A percentile compares a stretch with the other conserved stretches of the same genome.
phyloP scores from a whole-genome alignment of 495 filamentous ascomycete species.

The Trichoderma erinaceum region DNA sequence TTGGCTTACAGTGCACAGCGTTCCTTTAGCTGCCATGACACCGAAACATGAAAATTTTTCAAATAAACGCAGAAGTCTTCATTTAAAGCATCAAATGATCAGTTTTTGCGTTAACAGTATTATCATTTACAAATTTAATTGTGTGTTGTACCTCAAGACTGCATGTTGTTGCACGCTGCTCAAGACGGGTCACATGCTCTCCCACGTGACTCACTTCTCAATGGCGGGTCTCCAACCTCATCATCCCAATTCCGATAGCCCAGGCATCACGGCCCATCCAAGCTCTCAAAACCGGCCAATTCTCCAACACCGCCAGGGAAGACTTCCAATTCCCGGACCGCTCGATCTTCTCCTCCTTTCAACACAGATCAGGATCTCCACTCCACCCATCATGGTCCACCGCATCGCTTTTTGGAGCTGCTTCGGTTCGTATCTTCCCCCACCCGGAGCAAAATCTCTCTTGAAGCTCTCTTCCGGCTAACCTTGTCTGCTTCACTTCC shows the following conservation, averaged over 20 bases:
- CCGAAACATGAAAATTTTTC: too few relatives aligned
- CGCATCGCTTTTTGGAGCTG: slow-evolving; percentile 93
- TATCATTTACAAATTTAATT: too few relatives aligned
- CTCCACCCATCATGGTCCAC: slow-evolving; percentile 40
- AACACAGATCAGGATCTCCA: not conserved
- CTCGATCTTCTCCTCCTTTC: not conserved
- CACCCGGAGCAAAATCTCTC: slow-evolving; percentile 4
- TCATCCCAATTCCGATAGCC: not conserved
- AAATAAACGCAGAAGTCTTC: too few relatives aligned
- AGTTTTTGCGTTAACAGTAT: too few relatives aligned
- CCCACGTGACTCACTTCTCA: not conserved
- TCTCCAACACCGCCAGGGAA: not conserved
- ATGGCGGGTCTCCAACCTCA: not conserved
- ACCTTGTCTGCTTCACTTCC: not conserved
- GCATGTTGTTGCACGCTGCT: too few relatives aligned
- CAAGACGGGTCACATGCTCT: not conserved
- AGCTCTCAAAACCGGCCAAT: slow-evolving; percentile 1
- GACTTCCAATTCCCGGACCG: not conserved
- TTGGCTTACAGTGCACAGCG: too few relatives aligned
- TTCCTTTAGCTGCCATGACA: too few relatives aligned
- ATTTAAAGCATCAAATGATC: too few relatives aligned
- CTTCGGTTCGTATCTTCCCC: slow-evolving; percentile 65
- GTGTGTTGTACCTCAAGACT: too few relatives aligned
- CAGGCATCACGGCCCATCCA: not conserved
- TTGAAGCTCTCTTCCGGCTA: not conserved